Evolutionary conservation across 352 stramenopile species (phyloP), one percentile per base, ranked within the genome.

Genomic region (Globisporangium splendens): DNA sequence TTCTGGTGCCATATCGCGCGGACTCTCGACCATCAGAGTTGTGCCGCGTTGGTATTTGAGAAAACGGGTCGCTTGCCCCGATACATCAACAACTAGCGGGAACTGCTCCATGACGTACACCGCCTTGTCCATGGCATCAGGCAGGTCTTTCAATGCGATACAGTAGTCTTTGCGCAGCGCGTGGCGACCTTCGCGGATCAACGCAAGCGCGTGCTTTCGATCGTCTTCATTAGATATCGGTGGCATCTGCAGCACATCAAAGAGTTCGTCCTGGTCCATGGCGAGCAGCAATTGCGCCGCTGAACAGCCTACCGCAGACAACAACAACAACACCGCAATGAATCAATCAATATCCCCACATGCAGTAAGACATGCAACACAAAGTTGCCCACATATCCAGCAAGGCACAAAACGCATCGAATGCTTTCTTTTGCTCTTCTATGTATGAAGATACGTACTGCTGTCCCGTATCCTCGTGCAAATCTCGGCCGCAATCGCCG

Each of bases 41-140:
- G 75, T 73, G 14, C 89, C 88, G 1, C 84, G 85, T 62, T 97
- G 90, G 66, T 97, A 97, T 54, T 93, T 89, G 56, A 97, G 83
- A 44, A 96, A 97, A 1, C 87, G 80, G 24, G 73, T 78, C 13
- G 84, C 90, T 2, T 63, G 56, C 65, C 96, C 81, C 1, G 73
- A 75, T 0, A 80, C 67, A 46, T 97, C 91, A 15, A 97, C 58
- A 15, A 97, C 64, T n/a, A 97, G 59, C 15, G 88, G 88, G 62
- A 90, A 96, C 20, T 82, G 86, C 50, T 97, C 91, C 17, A 77
- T 46, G 20, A 96, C 86, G 53, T 96, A 97, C 35, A 96, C 77
- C 1, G 73, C 79, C 31, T 79, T 71, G 59, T 96, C 89, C 57
- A 97, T 87, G 1, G 87, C 86, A 39, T 93, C 87, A 11, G 86